These are phyloP conservation scores for Sugiyamaella pinicola DNA, from an alignment of 1,139 yeast species.

Conservation along the genomic window DNA sequence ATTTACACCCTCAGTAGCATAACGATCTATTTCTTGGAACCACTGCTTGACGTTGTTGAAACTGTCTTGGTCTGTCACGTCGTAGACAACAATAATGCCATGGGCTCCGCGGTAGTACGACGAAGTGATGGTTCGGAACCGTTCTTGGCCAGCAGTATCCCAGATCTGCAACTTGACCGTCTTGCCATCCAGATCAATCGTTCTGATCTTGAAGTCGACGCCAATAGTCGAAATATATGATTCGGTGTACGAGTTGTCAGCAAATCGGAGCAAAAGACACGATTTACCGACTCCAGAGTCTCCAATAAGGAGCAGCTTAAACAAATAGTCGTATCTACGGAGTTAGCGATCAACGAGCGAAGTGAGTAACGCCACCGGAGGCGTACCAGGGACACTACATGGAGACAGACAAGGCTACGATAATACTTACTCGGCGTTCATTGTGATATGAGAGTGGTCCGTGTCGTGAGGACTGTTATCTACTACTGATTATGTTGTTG, in stretches of 20 bases:
- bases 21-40: slow-evolving; percentile 98
- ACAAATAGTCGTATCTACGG: slow-evolving; percentile 82
- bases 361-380: slow-evolving; percentile 12
- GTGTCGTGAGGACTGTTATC: not conserved
- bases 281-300: slow-evolving; percentile 99
- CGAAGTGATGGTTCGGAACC: slow-evolving; percentile 96
- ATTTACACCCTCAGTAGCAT: slow-evolving; percentile 97
- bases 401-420: no score
- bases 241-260: slow-evolving; percentile 96
- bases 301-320: slow-evolving; percentile 90
- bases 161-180: slow-evolving; percentile 96
- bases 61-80: slow-evolving; percentile 96
- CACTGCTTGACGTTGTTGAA: slow-evolving; percentile 97
- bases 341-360: not conserved
- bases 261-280: slow-evolving; percentile 89
- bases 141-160: slow-evolving; percentile 99
- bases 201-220: slow-evolving; percentile 96
- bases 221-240: slow-evolving; percentile 98
- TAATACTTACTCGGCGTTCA: slow-evolving; percentile 9
- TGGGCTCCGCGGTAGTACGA: slow-evolving; percentile 99
- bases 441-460: not conserved
- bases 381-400: no score
- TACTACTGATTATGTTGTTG: not conserved
- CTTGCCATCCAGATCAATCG: slow-evolving; percentile 94
- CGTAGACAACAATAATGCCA: slow-evolving; percentile 96